A percentile compares a stretch with the other conserved stretches of the same genome.
Conservation (phyloP, 2,329 filamentous ascomycete species). For the Paraconiothyrium sp. region DNA sequence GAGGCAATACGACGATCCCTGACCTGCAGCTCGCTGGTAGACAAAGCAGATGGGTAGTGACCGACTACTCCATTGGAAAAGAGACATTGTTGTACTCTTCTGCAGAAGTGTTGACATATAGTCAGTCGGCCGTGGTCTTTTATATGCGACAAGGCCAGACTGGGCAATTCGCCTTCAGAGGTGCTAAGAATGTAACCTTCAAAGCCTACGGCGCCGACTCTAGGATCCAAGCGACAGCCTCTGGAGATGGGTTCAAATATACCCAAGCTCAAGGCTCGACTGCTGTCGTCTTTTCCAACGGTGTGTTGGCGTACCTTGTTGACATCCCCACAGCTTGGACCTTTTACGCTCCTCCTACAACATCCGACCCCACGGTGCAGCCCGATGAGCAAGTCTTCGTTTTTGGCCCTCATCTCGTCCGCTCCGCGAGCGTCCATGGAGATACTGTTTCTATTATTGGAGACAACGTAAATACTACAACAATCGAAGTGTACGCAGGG, state of each 20-base stretch:
- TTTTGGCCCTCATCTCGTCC: slow-evolving; percentile 40
- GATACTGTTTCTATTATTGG: slow-evolving; percentile 60
- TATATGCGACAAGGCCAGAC: slow-evolving; percentile 61
- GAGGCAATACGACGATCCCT: slow-evolving; percentile 55
- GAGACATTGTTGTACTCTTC: slow-evolving; percentile 62
- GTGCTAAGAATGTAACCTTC: slow-evolving; percentile 50
- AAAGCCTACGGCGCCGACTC: slow-evolving; percentile 53
- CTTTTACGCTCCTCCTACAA: slow-evolving; percentile 64
- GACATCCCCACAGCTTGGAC: slow-evolving; percentile 64
- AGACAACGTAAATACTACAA: slow-evolving; percentile 53
- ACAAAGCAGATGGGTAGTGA: slow-evolving; percentile 65
- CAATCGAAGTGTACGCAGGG: slow-evolving; percentile 51
- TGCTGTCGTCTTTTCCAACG: slow-evolving; percentile 60
- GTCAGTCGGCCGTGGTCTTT: slow-evolving; percentile 58
- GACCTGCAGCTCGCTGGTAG: slow-evolving; percentile 61
- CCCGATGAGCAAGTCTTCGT: slow-evolving; percentile 56
- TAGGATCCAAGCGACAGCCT: slow-evolving; percentile 41
- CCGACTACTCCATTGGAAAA: slow-evolving; percentile 61
- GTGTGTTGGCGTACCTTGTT: slow-evolving; percentile 62
- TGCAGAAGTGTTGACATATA: slow-evolving; percentile 61
- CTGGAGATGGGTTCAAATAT: slow-evolving; percentile 53
- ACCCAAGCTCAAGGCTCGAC: slow-evolving; percentile 59
- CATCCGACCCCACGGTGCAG: slow-evolving; percentile 55
- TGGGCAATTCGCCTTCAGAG: slow-evolving; percentile 62
- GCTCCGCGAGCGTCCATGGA: slow-evolving; percentile 52